Evolutionary conservation across 805 yeast genomes (phyloP), one percentile per base, ranked within the genome.

Genomic region (Kazachstania africana): DNA sequence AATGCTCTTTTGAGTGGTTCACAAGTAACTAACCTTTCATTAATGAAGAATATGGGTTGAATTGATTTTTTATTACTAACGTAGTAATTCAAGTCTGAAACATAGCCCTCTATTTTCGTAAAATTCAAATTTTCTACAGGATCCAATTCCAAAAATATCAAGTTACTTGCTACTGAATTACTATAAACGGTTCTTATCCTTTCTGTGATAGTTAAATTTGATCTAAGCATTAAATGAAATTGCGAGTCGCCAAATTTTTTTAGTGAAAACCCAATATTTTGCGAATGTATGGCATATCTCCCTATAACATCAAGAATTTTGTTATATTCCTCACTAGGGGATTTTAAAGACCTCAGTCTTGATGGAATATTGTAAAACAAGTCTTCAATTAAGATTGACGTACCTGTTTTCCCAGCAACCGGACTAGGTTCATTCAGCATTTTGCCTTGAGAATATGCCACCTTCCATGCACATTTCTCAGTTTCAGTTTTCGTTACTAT

Each of bases 281-380:
- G 57, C 0, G 79, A 66, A 51, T 87, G 93, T 2, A 88, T 65
- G 1, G 95, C 77, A 47, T 91, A 91, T 27, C 81, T 65, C 3
- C 87, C 84, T 1, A 82, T 72, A 4, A 87, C 83, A 40, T 87
- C 96, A 20, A 88, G 53, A 5, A 91, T 79, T 40, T 71, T 75
- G 8, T 71, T 51, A 47, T 75, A 79, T 47, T 91, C 97, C 10
- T 85, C 95, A 39, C 65, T 65, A 8, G 75, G 63, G 0, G 80
- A 66, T 34, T 66, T 65, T 29, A 87, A 57, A 0, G 94, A 70
- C 34, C 77, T 60, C 19, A 78, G 56, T 29, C 98, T 64, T 0
- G 94, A 71, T 0, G 94, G 91, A 18, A 79, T 72, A 49, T 88
- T 91, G 59, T 77, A 91, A 47, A 91, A 91, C 34, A 91, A 59